Percentiles rank a stretch among this genome's conserved stretches.
phyloP scores from a whole-genome alignment of 2,329 filamentous ascomycete species.

The Phialophora macrospora region DNA sequence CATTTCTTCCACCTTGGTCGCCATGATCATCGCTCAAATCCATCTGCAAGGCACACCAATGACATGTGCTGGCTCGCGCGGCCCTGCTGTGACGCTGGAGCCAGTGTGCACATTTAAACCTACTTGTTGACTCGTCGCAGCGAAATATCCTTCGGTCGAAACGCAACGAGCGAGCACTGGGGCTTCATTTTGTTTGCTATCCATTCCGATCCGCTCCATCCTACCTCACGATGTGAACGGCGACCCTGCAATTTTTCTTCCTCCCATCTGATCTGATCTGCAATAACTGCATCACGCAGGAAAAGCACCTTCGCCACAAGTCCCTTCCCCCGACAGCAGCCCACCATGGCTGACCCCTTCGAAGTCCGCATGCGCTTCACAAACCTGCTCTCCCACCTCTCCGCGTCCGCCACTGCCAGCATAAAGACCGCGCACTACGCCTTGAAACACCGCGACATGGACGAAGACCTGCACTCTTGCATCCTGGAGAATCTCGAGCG shows the following conservation, averaged over 20 bases:
- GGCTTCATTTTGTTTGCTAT: neutral
- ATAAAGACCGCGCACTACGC: constrained; percentile 96
- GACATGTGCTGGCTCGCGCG: constrained; percentile 9
- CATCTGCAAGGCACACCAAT: constrained; percentile 33
- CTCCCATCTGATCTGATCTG: neutral
- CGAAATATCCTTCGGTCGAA: neutral
- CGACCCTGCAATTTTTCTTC: neutral
- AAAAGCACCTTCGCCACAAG: neutral
- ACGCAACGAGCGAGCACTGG: neutral
- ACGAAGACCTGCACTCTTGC: constrained; percentile 95
- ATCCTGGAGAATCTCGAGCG: constrained; percentile 93
- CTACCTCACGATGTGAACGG: neutral
- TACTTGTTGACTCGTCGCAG: neutral
- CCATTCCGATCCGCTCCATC: too few relatives aligned
- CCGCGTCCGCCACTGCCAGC: constrained; percentile 84
- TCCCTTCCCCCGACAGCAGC: neutral
- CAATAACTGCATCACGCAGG: neutral
- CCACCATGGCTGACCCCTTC: constrained; percentile 81
- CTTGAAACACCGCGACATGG: constrained; percentile 89
- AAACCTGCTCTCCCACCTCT: constrained; percentile 83
- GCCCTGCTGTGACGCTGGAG: neutral
- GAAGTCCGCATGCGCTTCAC: constrained; percentile 99
- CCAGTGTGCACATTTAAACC: neutral
- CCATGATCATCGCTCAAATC: constrained; percentile 17
- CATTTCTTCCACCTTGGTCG: neutral